Percentiles rank a stretch among this genome's conserved stretches.
phyloP scores from a whole-genome alignment of 768 basidiomycete species.

The Podaxis pistillaris region DNA sequence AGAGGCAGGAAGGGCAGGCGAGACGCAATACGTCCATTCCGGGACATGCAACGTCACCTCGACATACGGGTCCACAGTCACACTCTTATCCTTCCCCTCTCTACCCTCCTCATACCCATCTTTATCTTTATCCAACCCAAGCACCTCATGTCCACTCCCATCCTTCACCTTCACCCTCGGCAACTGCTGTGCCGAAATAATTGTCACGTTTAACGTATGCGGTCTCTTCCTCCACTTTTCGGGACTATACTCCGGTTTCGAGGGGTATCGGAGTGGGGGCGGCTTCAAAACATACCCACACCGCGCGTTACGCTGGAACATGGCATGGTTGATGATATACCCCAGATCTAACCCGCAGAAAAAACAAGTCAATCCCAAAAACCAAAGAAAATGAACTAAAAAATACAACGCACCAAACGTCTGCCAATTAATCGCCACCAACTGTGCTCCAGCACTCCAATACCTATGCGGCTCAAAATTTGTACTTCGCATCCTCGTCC shows the following conservation, averaged over 20 bases:
- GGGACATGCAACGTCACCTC: conserved; percentile 75
- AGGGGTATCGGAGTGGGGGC: conserved; percentile 55
- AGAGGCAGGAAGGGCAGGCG: not conserved
- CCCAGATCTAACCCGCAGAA: conserved; percentile 64
- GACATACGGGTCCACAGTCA: conserved; percentile 58
- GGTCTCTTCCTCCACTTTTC: conserved; percentile 53
- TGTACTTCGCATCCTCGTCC: conserved; percentile 74
- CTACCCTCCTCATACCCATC: not conserved
- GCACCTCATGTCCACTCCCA: conserved; percentile 19
- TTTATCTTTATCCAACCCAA: not conserved
- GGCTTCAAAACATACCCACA: conserved; percentile 94
- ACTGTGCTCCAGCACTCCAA: conserved; percentile 88
- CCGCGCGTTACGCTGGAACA: conserved; percentile 92
- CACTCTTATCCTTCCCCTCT: not conserved
- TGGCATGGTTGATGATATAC: conserved; percentile 91
- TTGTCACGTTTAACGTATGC: conserved; percentile 62
- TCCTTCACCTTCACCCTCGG: conserved; percentile 68
- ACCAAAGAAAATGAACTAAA: not conserved
- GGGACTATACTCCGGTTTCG: conserved; percentile 44
- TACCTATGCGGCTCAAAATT: conserved; percentile 92
- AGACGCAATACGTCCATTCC: conserved; percentile 53
- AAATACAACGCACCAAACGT: conserved; percentile 67
- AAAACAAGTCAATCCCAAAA: not conserved
- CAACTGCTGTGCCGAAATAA: conserved; percentile 46
- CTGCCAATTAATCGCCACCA: conserved; percentile 97